A percentile compares a stretch with the other conserved stretches of the same genome.
Evolutionary conservation across 1,284 basidiomycete species (phyloP).

Genomic region (Ceratobasidium sp.): DNA sequence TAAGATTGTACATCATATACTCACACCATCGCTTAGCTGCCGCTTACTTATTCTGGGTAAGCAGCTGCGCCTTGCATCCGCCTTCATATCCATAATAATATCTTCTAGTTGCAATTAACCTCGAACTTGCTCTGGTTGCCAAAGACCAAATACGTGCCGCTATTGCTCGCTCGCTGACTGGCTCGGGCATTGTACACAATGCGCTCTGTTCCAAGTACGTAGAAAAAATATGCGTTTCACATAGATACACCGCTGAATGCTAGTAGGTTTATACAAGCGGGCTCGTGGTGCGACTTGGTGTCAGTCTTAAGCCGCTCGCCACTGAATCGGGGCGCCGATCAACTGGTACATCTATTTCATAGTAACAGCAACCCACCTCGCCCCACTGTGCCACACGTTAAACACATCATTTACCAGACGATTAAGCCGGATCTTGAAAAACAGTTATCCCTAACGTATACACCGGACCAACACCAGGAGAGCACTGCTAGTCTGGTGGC

Average conservation of each 20-base stretch:
- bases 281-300: slow-evolving; percentile 14
- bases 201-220: too few species aligned
- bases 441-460: not conserved
- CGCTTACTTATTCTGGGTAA: slow-evolving; percentile 23
- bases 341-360: not conserved
- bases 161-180: too few species aligned
- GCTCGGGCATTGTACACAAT: too few species aligned
- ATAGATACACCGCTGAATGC: slow-evolving; percentile 3
- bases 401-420: not conserved
- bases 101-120: not conserved
- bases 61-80: not conserved
- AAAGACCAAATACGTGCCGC: too few species aligned
- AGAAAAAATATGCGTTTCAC: not conserved
- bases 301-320: not conserved
- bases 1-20: not conserved
- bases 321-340: slow-evolving; percentile 29
- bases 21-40: slow-evolving; percentile 9
- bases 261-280: slow-evolving; percentile 15
- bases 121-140: too few species aligned
- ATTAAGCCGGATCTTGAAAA: not conserved
- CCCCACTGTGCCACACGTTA: not conserved
- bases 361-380: not conserved
- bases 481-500: not conserved
- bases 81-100: not conserved
- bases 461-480: not conserved